phyloP scores from a whole-genome alignment of 768 basidiomycete species.

The Mycena filopes region DNA sequence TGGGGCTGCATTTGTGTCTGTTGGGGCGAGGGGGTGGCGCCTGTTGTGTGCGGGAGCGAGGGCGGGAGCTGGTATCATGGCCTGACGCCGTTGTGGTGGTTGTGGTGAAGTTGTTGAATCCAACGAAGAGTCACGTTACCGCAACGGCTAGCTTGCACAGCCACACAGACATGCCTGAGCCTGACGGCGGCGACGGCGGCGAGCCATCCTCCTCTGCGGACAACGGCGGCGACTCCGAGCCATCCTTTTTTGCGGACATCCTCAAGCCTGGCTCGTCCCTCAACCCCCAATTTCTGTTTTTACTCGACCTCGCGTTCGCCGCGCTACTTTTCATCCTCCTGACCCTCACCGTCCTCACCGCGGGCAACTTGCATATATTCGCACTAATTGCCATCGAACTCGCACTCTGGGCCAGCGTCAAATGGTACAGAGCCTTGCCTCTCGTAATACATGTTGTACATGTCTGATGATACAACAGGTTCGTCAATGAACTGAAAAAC shows the following conservation, averaged over 20 bases:
- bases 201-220: slow-evolving; percentile 52
- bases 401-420: slow-evolving; percentile 80
- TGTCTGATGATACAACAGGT: slow-evolving; percentile 55
- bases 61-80: slow-evolving; percentile 42
- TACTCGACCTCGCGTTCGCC: slow-evolving; percentile 70
- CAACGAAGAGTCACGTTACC: not conserved
- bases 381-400: slow-evolving; percentile 72
- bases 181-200: slow-evolving; percentile 1
- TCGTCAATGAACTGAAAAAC: slow-evolving; percentile 69
- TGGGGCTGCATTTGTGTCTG: slow-evolving; percentile 44
- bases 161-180: not conserved
- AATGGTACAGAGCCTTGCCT: slow-evolving; percentile 63
- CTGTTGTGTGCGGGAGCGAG: slow-evolving; percentile 47
- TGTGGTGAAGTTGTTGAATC: not conserved
- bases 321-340: slow-evolving; percentile 69
- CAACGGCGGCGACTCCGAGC: slow-evolving; percentile 7
- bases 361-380: slow-evolving; percentile 75
- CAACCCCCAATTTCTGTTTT: slow-evolving; percentile 73
- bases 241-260: slow-evolving; percentile 62
- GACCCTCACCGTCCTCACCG: slow-evolving; percentile 66
- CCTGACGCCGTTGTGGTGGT: slow-evolving; percentile 45
- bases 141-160: too few relatives aligned
- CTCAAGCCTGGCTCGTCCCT: slow-evolving; percentile 82
- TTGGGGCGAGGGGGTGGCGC: slow-evolving; percentile 46
- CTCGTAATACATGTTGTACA: slow-evolving; percentile 23